Base-by-base conservation (phyloP, 2,329 filamentous ascomycete species). In the Diaporthe vaccinii region DNA sequence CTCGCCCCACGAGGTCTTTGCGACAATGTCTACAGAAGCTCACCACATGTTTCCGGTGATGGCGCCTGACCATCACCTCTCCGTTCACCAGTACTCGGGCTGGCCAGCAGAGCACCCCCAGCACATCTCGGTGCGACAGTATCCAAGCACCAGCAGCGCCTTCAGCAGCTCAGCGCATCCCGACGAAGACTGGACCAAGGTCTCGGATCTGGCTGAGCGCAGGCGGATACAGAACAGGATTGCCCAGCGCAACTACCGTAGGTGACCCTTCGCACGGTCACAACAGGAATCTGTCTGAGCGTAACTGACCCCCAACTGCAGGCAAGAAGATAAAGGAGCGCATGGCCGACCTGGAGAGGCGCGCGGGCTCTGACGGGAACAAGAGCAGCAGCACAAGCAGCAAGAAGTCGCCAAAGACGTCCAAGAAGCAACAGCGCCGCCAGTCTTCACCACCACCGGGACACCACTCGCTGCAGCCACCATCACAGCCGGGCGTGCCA, bases 171-270 rank as follows among this genome's bases (percentile, higher is more conserved):
- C 95, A 78, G 96, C 96, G 80, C 97, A 98, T 84, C 94, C 96
- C 73, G 96, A 98, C 82, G 96, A 98, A 87, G 96, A 98, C 87
- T 98, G 96, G 96, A 98, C 96, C 83, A 98, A 98, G 91, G 98
- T 98, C 84, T 98, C 96, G 75, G 96, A 98, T 85, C 92, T 98
- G 76, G 96, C 96, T 70, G 96, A 98, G 87, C 93, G 97, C 82
- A 90, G 96, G 81, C 91, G 96, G 83, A 98, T 98, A 87, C 96
- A 98, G 86, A 98, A 98, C 87, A 93, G 96, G 80, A 98, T 98
- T 89, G 96, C 96, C 79, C 96, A 98, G 87, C 93, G 96, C 81
- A 98, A 98, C 88, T 98, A 98, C 87, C 95, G 95, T 98, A 89
- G 53, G 84, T 84, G 76, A 72, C 75, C 44, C 20, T 41, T 17